Evolutionary conservation across 371 early-diverging fungal genomes (phyloP).

Genomic region (Blakeslea trispora): DNA sequence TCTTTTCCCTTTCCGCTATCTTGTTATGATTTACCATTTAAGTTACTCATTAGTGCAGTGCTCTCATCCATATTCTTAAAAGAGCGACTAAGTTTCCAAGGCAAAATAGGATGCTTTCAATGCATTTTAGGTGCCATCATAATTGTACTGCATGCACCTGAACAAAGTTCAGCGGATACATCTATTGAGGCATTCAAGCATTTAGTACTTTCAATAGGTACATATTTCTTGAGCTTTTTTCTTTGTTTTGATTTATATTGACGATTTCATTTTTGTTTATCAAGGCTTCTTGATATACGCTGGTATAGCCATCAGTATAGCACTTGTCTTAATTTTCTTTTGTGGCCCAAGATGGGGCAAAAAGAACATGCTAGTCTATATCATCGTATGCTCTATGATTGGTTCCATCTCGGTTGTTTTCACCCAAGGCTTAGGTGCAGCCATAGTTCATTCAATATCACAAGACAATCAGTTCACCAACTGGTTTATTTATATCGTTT

Average conservation of each 20-base stretch:
- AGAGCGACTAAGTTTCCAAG: constrained; percentile 81
- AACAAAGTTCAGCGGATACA: constrained; percentile 71
- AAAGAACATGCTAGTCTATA: constrained; percentile 82
- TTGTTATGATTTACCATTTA: neutral
- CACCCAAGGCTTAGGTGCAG: constrained; percentile 89
- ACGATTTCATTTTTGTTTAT: neutral
- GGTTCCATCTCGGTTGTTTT: constrained; percentile 95
- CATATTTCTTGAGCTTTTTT: constrained; percentile 3
- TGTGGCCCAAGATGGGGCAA: constrained; percentile 88
- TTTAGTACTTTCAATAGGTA: constrained; percentile 75
- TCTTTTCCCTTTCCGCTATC: neutral
- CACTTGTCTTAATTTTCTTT: constrained; percentile 71
- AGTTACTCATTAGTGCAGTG: constrained; percentile 64
- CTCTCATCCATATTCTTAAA: constrained; percentile 89
- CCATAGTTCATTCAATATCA: constrained; percentile 85
- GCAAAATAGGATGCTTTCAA: constrained; percentile 89
- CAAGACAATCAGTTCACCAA: constrained; percentile 82
- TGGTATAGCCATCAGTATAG: constrained; percentile 58
- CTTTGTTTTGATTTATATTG: neutral
- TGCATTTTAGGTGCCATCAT: constrained; percentile 90
- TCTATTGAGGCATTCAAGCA: constrained; percentile 81
- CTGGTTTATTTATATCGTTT: constrained; percentile 85
- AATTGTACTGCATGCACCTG: constrained; percentile 93
- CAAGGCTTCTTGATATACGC: constrained; percentile 83
- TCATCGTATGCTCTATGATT: constrained; percentile 84